These are phyloP conservation scores for Cardamine occulta DNA, from an alignment of 345 rosid species.

Conservation along the genomic window DNA sequence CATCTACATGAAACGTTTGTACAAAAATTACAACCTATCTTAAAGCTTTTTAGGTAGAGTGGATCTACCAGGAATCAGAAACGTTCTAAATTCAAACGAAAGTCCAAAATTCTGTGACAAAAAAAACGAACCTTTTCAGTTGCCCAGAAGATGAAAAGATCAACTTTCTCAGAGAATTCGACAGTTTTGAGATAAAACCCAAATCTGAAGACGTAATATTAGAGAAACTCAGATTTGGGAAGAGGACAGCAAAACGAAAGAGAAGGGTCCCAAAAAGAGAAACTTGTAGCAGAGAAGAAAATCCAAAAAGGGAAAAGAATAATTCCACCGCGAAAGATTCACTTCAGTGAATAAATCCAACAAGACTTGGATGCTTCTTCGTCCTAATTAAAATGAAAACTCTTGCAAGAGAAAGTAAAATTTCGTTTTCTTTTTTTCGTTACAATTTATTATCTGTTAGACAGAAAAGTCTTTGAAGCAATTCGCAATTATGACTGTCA, in stretches of 20 bases:
- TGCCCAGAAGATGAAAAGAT: slow-evolving; percentile 10
- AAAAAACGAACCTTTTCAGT: slow-evolving; percentile 31
- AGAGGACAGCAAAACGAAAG: slow-evolving; percentile 1
- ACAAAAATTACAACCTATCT: not conserved
- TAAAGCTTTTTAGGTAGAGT: not conserved
- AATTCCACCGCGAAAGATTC: slow-evolving; percentile 15
- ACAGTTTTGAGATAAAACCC: slow-evolving; percentile 4
- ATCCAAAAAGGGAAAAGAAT: not conserved
- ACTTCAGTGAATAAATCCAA: slow-evolving; percentile 14
- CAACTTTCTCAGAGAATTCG: not conserved
- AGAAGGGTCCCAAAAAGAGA: not conserved
- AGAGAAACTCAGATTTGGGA: slow-evolving; percentile 26
- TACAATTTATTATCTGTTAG: not conserved
- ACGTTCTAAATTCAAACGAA: not conserved
- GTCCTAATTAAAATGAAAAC: not conserved
- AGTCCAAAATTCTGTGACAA: not conserved
- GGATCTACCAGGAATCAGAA: not conserved
- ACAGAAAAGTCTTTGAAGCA: slow-evolving; percentile 10
- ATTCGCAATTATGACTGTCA: slow-evolving; percentile 22
- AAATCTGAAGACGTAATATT: slow-evolving; percentile 9
- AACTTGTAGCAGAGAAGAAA: slow-evolving; percentile 21
- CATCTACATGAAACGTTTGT: slow-evolving; percentile 29
- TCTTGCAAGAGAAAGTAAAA: not conserved
- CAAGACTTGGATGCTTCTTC: slow-evolving; percentile 18
- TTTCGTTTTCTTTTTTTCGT: not conserved